Conservation (phyloP, 1,284 basidiomycete genomes). For the Cryptococcus neoformans region DNA sequence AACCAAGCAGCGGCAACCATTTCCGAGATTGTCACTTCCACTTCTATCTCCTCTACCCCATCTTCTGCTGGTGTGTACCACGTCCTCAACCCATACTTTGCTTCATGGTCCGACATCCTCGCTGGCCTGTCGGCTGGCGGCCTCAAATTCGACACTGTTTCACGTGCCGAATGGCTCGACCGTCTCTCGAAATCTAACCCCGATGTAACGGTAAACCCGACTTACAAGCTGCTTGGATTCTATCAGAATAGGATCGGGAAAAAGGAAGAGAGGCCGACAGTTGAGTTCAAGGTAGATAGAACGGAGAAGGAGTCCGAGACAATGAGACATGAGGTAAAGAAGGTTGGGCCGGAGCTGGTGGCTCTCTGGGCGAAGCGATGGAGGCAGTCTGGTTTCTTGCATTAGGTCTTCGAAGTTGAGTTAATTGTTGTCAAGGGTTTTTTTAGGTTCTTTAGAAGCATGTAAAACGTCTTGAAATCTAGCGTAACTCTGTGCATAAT, state of each 20-base stretch:
- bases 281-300: conserved; percentile 31
- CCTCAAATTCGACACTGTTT: conserved; percentile 69
- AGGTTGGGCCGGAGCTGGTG: conserved; percentile 28
- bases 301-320: conserved; percentile 29
- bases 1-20: conserved; percentile 58
- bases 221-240: conserved; percentile 53
- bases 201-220: conserved; percentile 54
- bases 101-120: conserved; percentile 58
- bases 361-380: conserved; percentile 35
- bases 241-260: conserved; percentile 34
- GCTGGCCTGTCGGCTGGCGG: conserved; percentile 61
- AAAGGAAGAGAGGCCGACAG: conserved; percentile 20
- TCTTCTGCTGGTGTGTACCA: conserved; percentile 58
- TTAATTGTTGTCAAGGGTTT: no score
- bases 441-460: no score
- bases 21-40: conserved; percentile 52
- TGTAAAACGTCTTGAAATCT: no score
- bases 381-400: conserved; percentile 39
- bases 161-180: conserved; percentile 59
- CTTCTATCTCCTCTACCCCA: conserved; percentile 13
- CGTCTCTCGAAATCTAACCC: conserved; percentile 50
- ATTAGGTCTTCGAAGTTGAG: background rate
- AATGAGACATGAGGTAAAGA: conserved; percentile 18
- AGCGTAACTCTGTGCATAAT: no score
- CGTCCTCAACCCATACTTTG: conserved; percentile 58